Evolutionary conservation across 2,329 filamentous ascomycete species (phyloP).

Genomic region (Pestalotiopsis sp.): DNA sequence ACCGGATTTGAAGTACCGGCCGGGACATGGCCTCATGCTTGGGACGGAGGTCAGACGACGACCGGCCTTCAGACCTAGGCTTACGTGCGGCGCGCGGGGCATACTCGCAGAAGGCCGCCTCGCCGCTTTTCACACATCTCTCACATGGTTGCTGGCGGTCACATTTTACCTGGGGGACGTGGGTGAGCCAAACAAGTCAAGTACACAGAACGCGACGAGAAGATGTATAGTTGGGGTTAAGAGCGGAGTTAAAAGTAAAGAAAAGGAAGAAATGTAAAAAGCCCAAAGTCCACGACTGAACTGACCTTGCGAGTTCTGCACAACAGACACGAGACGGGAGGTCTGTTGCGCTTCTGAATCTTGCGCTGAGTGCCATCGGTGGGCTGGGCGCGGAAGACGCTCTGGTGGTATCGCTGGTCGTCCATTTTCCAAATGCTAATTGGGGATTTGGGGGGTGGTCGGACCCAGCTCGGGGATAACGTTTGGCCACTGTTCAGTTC

Average conservation of each 20-base stretch:
- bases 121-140: slow-evolving; percentile 40
- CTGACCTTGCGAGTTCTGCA: slow-evolving; percentile 38
- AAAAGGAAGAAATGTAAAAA: background rate
- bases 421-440: slow-evolving; percentile 25
- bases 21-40: slow-evolving; percentile 31
- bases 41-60: slow-evolving; percentile 27
- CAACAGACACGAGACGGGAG: slow-evolving; percentile 37
- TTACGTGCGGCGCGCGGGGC: slow-evolving; percentile 36
- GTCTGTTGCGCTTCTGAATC: slow-evolving; percentile 40
- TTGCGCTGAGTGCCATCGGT: slow-evolving; percentile 36
- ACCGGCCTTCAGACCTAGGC: slow-evolving; percentile 32
- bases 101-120: slow-evolving; percentile 38
- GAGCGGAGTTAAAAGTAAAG: background rate
- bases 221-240: background rate
- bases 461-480: slow-evolving; percentile 26
- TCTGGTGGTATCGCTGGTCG: slow-evolving; percentile 34
- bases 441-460: slow-evolving; percentile 10
- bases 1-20: slow-evolving; percentile 35
- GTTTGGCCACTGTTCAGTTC: background rate
- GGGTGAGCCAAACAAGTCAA: slow-evolving; percentile 6
- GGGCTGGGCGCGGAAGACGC: slow-evolving; percentile 39
- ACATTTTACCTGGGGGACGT: slow-evolving; percentile 36
- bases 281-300: background rate
- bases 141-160: slow-evolving; percentile 42
- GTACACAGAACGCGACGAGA: background rate